Evolutionary conservation across 495 filamentous ascomycete species (phyloP), one percentile per base, ranked within the genome.

Genomic region (Talaromyces trachyspermus): DNA sequence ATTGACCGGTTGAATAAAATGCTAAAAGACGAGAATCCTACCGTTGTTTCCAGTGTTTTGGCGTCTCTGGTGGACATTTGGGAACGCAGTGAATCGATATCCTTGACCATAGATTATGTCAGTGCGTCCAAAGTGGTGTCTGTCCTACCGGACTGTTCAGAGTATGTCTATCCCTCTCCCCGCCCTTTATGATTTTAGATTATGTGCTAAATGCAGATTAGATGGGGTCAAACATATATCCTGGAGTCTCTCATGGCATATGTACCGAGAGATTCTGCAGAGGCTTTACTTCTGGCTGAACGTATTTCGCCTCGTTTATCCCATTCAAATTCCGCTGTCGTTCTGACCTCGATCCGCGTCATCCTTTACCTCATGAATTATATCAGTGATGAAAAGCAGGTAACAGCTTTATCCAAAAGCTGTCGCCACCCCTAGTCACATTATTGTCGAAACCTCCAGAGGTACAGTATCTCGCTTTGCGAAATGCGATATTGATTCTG

Each of bases 361-460:
- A 88, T 99, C 42, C 76, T 99, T 30, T 99, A 97, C 57, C 77
- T 99, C 45, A 94, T 97, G 88, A 99, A 99, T 68, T 99, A 99
- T 69, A 96, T 99, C 52, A 74, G 85, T 27, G 90, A 95, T 52
- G 84, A 91, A 59, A 95, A 90, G 65, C 88, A 95, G 49, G 86
- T 96, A 46, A 81, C 85, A 3, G 82, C 83, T 0, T 74, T 99
- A 24, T 95, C 89, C 58, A 82, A 88, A 99, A 97, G 62, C 69
- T 99, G 25, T 97, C 92, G 4, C 92, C 92, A 12, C 94, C 92
- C 5, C 77, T 99, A 5, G 92, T 99, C 22, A 99, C 92, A 8
- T 74, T 99, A 5, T 74, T 99, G 17, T 90, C 94, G 14, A 97
- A 97, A 65, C 92, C 91, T 0, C 88, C 92, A 5, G 92, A 99